These are phyloP conservation scores for Aspergillus jensenii DNA, from an alignment of 2,329 filamentous ascomycete species.

Conservation along the genomic window DNA sequence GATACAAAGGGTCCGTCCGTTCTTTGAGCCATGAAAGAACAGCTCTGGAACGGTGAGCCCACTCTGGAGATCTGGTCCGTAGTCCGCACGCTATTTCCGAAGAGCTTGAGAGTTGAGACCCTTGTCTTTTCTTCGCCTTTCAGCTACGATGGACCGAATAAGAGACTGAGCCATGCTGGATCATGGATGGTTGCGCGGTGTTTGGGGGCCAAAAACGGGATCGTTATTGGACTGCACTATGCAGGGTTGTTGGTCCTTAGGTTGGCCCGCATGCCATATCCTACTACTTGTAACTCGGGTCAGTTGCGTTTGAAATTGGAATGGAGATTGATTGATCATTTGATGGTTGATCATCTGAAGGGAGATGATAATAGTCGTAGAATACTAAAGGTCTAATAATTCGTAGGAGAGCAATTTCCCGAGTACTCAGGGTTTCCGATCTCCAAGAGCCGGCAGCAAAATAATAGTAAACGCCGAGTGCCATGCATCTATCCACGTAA, in stretches of 20 bases:
- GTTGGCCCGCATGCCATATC: not conserved
- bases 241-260: not conserved
- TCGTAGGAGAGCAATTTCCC: slow-evolving; percentile 1
- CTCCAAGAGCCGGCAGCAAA: not conserved
- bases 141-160: not conserved
- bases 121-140: not conserved
- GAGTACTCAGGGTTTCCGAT: not conserved
- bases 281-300: not conserved
- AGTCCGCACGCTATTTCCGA: not conserved
- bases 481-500: slow-evolving; percentile 11
- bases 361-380: not conserved
- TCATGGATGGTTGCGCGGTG: not conserved
- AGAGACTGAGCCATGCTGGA: not conserved
- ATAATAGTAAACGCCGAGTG: slow-evolving; percentile 2
- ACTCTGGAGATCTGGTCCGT: not conserved
- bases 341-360: not conserved
- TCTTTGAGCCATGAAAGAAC: not conserved
- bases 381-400: not conserved
- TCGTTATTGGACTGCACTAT: not conserved
- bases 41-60: too few relatives aligned
- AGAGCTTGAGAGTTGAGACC: not conserved
- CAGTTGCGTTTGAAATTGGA: not conserved
- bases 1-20: not conserved
- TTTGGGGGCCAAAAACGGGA: not conserved
- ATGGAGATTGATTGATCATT: not conserved